Conservation (phyloP, 345 rosid species). For the Rhodomyrtus tomentosa region DNA sequence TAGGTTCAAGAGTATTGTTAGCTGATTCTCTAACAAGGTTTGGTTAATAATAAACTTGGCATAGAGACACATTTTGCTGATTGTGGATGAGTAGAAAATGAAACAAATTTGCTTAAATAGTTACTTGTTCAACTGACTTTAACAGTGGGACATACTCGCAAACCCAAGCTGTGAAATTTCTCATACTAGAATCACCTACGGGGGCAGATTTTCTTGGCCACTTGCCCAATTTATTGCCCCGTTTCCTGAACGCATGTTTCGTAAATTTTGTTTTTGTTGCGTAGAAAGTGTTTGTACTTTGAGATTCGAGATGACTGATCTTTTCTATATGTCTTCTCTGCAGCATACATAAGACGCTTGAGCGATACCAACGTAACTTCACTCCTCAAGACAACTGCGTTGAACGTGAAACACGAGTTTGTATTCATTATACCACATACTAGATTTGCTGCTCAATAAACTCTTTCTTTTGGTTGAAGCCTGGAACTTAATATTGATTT, state of each 20-base stretch:
- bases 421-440: background rate
- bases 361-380: constrained; percentile 60
- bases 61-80: background rate
- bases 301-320: background rate
- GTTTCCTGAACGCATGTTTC: background rate
- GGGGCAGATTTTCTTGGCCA: background rate
- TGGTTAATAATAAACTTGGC: background rate
- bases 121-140: background rate
- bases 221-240: background rate
- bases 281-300: background rate
- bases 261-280: background rate
- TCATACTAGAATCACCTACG: background rate
- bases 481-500: background rate
- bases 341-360: constrained; percentile 53
- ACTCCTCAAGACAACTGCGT: constrained; percentile 37
- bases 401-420: constrained; percentile 66
- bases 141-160: background rate
- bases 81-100: background rate
- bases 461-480: background rate
- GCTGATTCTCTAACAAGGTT: background rate
- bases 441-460: background rate
- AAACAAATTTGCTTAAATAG: background rate
- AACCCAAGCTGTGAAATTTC: background rate
- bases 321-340: background rate
- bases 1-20: background rate